Base-by-base conservation (phyloP, 2,329 filamentous ascomycete species). In the Elsinoe australis region DNA sequence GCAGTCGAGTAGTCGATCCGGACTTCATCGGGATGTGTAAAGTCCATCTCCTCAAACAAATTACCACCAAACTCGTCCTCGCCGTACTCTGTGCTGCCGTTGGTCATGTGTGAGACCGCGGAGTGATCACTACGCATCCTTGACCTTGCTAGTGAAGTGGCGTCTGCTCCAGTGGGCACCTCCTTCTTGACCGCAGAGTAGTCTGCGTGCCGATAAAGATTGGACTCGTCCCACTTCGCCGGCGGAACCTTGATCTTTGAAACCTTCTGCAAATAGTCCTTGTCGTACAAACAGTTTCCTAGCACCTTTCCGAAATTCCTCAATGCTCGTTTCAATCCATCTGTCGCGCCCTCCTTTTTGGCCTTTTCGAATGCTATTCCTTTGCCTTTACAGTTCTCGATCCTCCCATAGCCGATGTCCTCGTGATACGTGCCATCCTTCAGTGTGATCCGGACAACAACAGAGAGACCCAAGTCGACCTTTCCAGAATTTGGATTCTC, bases 231-330 rank as follows among this genome's bases (percentile, higher is more conserved):
- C 68, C 88, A 95, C 64, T 78, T 87, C 22, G 79, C 76, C 54
- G 87, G 85, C 49, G 77, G 74, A 12, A 82, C 78, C 71, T 94
- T 96, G 60, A 98, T 74, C 68, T 87, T 94, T 45, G 82, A 85
- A n/a, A 96, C 85, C 63, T 87, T 89, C 46, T 81, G 76, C 49
- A 98, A 72, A 62, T 95, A 98, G 52, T 90, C 82, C 66, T 95
- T 94, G 69, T 98, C 92, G 67, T 98, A 96, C 51, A 98, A 82
- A 71, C 92, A 98, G 63, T 96, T 98, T n/a, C 92, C 92, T 48
- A 98, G 73, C 12, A 96, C 84, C 59, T 96, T 96, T 51, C 92
- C 92, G 66, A 98, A 98, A 54, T 82, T 95, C 51, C 90, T 78
- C 59, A 98, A 64, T 1, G 92, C 80, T 55, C 92, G 78, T 68